phyloP scores from a whole-genome alignment of 805 yeast genomes.

The Candida easanensis region DNA sequence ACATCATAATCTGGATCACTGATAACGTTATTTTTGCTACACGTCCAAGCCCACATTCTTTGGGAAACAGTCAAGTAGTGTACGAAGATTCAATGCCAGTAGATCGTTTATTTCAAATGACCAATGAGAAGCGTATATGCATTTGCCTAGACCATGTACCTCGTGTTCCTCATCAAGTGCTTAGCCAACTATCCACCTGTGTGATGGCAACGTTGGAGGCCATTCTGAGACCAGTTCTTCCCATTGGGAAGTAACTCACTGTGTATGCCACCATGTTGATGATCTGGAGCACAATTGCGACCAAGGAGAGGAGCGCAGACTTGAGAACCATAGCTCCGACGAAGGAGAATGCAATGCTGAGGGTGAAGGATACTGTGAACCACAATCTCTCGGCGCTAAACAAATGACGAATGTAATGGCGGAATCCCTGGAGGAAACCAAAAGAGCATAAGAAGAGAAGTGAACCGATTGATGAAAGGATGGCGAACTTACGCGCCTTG shows the following conservation, averaged over 20 bases:
- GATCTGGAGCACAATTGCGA: constrained; percentile 12
- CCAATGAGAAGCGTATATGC: no score
- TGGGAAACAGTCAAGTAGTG: no score
- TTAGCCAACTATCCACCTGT: constrained; percentile 21
- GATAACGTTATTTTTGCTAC: no score
- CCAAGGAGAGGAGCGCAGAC: constrained; percentile 12
- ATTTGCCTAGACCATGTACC: no score
- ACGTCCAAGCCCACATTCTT: no score
- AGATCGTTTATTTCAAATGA: no score
- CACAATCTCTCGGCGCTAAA: constrained; percentile 19
- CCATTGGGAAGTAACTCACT: constrained; percentile 22
- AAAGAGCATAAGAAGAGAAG: constrained; percentile 18
- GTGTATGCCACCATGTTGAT: constrained; percentile 16
- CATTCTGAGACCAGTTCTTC: constrained; percentile 17
- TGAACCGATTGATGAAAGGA: constrained; percentile 19
- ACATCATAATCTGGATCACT: no score
- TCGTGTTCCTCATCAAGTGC: constrained; percentile 12
- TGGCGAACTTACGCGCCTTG: constrained; percentile 20
- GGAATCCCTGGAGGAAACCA: constrained; percentile 15
- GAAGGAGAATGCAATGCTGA: constrained; percentile 14
- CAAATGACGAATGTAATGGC: constrained; percentile 12
- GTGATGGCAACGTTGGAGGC: constrained; percentile 17
- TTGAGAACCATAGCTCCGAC: constrained; percentile 13
- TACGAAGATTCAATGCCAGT: no score
- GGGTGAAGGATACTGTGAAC: constrained; percentile 15